These are phyloP conservation scores for Haberlea rhodopensis DNA, from an alignment of 257 asterid genomes.

Conservation along the genomic window DNA sequence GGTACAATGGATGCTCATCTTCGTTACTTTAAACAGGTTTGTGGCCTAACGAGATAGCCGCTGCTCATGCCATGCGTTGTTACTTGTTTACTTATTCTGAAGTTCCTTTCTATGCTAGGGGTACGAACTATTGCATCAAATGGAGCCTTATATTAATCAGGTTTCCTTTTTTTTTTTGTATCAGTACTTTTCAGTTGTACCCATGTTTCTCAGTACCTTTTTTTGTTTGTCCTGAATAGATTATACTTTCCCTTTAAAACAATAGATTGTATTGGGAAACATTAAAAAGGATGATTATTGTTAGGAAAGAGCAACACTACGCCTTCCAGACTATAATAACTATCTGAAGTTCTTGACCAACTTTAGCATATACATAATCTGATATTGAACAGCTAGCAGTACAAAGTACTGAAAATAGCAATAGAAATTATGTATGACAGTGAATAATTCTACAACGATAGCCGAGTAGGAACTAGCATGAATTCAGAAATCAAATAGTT, in stretches of 20 bases:
- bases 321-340: no score
- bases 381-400: neutral
- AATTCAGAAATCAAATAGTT: no score
- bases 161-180: constrained; percentile 33
- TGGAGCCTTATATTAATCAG: constrained; percentile 95
- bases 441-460: neutral
- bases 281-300: constrained; percentile 1
- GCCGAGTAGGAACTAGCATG: neutral
- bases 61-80: constrained; percentile 6
- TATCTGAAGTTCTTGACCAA: neutral
- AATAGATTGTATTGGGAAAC: neutral
- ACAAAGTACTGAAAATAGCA: neutral
- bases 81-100: constrained; percentile 28
- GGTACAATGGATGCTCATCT: constrained; percentile 90
- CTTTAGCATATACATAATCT: neutral
- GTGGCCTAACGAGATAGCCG: constrained; percentile 15
- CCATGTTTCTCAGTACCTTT: constrained; percentile 2
- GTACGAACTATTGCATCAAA: constrained; percentile 81
- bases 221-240: constrained; percentile 5
- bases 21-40: constrained; percentile 76
- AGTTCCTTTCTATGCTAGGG: constrained; percentile 56
- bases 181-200: neutral
- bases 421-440: neutral
- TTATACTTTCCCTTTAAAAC: neutral
- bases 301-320: neutral